Base-by-base conservation (phyloP, 306 rosid genomes). In the Canavalia ensiformis region DNA sequence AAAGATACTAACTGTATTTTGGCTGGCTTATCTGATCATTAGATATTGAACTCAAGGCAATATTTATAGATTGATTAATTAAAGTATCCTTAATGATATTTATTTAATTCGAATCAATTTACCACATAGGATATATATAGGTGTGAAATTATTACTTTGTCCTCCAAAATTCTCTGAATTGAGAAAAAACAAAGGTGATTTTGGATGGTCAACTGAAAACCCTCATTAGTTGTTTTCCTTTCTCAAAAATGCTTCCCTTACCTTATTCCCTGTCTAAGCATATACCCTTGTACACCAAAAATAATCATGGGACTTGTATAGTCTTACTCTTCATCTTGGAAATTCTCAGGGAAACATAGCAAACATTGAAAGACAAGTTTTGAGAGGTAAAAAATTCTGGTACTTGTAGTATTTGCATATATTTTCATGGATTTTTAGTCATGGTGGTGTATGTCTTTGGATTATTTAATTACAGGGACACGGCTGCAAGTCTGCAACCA, bases 401-500 rank as follows among this genome's bases (percentile, higher is more conserved):
- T 45, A 45, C 57, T 25, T 68, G 6, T 34, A 8, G 34, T 6
- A 56, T 35, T 18, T 18, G 34, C 46, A 31, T 4, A 5, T 64
- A 45, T 52, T 52, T 74, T 3, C 42, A 49, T 35, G 13, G 79
- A 76, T 44, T 58, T 55, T 12, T 33, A 60, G 51, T 58, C 71
- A 7, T n/a, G 41, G 30, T 25, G 54, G 46, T 8, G 25, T 10
- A 37, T 31, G 13, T 30, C 11, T 69, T 57, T 68, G 73, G 39
- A 83, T 39, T 5, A 67, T 58, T 80, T 69, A 64, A 51, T 45
- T 52, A 65, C 47, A 28, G 44, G 56, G 44, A 72, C 34, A 45
- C 8, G 59, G 35, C 74, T 37, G 62, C 62, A 77, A 73, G 59
- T 29, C 74, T 37, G 62, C 62, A 77, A 73, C 72, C 56, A 68